Percentiles rank a stretch among this genome's conserved stretches.
phyloP scores from a whole-genome alignment of 2,329 filamentous ascomycete genomes.

The Pestalotiopsis sp. region DNA sequence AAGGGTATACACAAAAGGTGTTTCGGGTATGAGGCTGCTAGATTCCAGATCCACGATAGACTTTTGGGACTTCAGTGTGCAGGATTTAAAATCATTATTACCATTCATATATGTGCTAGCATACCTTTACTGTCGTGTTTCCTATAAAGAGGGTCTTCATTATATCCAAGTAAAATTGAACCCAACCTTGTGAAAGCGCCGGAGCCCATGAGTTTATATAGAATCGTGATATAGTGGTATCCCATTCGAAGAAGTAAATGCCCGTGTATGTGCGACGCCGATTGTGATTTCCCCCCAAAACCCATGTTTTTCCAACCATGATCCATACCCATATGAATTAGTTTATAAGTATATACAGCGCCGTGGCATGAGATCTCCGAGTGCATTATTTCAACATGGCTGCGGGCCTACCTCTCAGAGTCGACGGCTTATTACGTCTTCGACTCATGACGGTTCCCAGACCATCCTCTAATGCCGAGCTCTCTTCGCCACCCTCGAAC shows the following conservation, averaged over 20 bases:
- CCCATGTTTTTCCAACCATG: constrained; percentile 1
- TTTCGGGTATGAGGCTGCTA: background rate
- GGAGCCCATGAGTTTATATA: background rate
- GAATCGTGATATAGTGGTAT: constrained; percentile 3
- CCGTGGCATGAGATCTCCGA: background rate
- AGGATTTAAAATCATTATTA: background rate
- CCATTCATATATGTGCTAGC: background rate
- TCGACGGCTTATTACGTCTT: constrained; percentile 33
- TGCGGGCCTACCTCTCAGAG: constrained; percentile 19
- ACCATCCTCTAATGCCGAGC: constrained; percentile 32
- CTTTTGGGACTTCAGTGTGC: background rate
- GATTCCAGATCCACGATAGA: background rate
- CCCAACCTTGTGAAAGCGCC: constrained; percentile 4
- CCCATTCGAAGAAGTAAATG: background rate
- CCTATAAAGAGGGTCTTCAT: background rate
- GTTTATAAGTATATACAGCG: constrained; percentile 1
- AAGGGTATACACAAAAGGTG: background rate
- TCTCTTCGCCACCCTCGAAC: constrained; percentile 51
- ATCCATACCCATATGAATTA: constrained; percentile 6
- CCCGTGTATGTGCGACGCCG: background rate
- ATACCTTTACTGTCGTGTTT: background rate
- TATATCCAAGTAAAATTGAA: background rate
- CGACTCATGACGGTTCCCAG: constrained; percentile 38
- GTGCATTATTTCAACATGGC: background rate
- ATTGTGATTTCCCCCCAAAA: background rate